A percentile compares a stretch with the other conserved stretches of the same genome.
Conservation (phyloP, 2,329 filamentous ascomycete genomes). For the Trichoderma sp. region DNA sequence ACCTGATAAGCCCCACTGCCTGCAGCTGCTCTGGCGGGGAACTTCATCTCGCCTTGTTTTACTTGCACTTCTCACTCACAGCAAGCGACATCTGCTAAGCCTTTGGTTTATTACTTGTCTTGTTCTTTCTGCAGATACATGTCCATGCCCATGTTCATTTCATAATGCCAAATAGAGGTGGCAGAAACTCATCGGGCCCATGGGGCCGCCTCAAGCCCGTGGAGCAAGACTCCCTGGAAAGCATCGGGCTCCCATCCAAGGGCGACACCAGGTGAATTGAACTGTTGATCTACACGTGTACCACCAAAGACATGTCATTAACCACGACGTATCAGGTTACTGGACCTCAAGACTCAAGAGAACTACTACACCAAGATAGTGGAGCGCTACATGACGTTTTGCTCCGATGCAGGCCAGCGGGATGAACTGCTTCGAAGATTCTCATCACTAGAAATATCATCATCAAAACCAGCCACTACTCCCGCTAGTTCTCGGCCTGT, state of each 20-base stretch:
- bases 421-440: slow-evolving; percentile 75
- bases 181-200: slow-evolving; percentile 46
- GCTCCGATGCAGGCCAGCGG: slow-evolving; percentile 67
- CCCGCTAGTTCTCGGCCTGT: background rate
- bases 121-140: background rate
- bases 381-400: slow-evolving; percentile 86
- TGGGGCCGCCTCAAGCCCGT: slow-evolving; percentile 73
- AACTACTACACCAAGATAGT: slow-evolving; percentile 83
- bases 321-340: slow-evolving; percentile 49
- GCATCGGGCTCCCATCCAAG: slow-evolving; percentile 83
- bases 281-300: background rate
- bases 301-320: background rate
- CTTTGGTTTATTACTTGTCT: background rate
- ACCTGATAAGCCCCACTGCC: background rate
- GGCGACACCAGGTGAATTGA: slow-evolving; percentile 72
- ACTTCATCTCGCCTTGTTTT: background rate
- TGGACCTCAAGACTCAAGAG: slow-evolving; percentile 76
- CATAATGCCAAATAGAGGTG: slow-evolving; percentile 32
- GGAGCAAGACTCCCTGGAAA: slow-evolving; percentile 72
- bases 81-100: background rate
- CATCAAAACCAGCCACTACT: background rate
- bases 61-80: background rate
- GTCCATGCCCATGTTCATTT: background rate
- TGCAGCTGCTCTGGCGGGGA: background rate
- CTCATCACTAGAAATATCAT: slow-evolving; percentile 51